These are phyloP conservation scores for Yarrowia deformans DNA, from an alignment of 805 yeast genomes.

Conservation along the genomic window DNA sequence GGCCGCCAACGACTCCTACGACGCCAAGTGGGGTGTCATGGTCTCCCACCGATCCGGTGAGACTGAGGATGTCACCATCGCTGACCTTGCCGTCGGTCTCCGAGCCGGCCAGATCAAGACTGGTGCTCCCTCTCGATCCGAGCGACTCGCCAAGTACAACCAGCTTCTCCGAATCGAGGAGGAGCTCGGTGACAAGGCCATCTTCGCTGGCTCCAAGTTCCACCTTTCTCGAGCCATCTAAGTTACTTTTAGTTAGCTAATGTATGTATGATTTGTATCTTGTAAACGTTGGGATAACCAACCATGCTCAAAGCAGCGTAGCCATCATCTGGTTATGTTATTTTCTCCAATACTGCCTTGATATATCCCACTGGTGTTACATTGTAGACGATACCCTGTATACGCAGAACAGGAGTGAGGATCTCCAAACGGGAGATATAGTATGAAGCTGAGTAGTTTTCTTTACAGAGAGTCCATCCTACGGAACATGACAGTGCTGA, in stretches of 20 bases:
- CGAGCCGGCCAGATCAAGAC: constrained; percentile 99
- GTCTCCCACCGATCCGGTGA: constrained; percentile 99
- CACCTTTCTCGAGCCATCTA: constrained; percentile 58
- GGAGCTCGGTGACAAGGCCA: constrained; percentile 96
- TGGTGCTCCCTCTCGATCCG: constrained; percentile 99
- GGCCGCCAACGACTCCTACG: constrained; percentile 94
- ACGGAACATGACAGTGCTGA: no score
- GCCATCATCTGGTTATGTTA: no score
- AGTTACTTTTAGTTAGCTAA: constrained; percentile 40
- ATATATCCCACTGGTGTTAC: no score
- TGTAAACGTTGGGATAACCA: no score
- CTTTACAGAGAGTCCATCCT: no score
- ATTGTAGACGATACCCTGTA: no score
- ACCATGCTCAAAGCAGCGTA: no score
- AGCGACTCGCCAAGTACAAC: constrained; percentile 98
- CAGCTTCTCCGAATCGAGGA: constrained; percentile 98
- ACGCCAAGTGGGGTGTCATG: constrained; percentile 99
- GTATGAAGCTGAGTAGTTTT: no score
- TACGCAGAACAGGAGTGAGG: no score
- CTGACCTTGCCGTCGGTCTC: constrained; percentile 97
- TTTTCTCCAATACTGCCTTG: no score
- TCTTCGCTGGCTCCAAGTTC: constrained; percentile 94
- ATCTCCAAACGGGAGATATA: no score
- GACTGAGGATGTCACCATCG: constrained; percentile 98
- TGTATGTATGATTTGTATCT: constrained; percentile 28